Percentiles rank a stretch among this genome's conserved stretches.
These are phyloP conservation scores for Tuber brumale DNA, from an alignment of 495 filamentous ascomycete genomes.

Conservation along the genomic window DNA sequence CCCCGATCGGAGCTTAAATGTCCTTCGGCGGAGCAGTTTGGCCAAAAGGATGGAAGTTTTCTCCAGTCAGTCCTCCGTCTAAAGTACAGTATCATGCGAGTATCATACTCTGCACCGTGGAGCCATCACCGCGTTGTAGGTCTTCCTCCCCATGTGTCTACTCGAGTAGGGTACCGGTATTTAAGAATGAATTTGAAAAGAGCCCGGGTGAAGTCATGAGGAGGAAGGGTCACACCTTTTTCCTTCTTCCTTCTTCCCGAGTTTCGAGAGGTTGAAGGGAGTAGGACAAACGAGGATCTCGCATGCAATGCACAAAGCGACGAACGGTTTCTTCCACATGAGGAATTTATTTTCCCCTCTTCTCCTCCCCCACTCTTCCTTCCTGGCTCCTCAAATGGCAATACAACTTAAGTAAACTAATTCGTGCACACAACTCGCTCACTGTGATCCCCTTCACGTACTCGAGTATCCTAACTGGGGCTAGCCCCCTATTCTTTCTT, in stretches of 20 bases:
- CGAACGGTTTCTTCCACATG: background rate
- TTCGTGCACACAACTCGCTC: background rate
- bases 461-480: no score
- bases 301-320: slow-evolving; percentile 1
- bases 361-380: background rate
- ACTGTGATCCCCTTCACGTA: background rate
- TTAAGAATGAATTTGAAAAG: background rate
- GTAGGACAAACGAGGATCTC: background rate
- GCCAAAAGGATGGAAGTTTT: background rate
- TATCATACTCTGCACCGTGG: background rate
- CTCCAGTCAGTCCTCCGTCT: background rate
- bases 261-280: background rate
- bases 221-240: background rate
- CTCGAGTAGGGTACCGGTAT: background rate
- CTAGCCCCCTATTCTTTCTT: background rate
- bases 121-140: background rate
- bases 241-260: background rate
- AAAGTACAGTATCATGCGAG: no score
- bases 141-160: no score
- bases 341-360: background rate
- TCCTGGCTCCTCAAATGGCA: background rate
- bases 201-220: background rate
- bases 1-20: background rate
- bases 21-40: background rate
- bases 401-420: no score